Evolutionary conservation across 768 basidiomycete species (phyloP), one percentile per base, ranked within the genome.

Genomic region (Sutorius australiensis): DNA sequence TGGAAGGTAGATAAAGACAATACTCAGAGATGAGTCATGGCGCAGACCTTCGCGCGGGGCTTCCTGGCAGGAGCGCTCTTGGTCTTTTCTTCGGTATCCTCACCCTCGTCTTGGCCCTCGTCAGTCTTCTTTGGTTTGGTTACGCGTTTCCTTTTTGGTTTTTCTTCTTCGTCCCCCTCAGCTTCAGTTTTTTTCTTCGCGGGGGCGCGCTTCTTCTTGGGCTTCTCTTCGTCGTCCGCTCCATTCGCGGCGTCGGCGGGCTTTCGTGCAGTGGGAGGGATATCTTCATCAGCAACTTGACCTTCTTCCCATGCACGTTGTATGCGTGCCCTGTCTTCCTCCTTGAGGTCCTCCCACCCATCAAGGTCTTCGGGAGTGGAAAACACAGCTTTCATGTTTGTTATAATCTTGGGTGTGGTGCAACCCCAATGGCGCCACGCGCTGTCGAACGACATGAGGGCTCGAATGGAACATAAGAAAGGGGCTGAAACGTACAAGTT

Each of bases 361-460:
- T 98, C 94, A 34, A 95, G 73, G 1, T 94, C 91, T 10, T 79
- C 75, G 0, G 82, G 74, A 5, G 75, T 75, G 2, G 76, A 73
- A 56, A 87, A 78, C 3, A 73, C 68, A 12, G 75, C 75, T 72
- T 92, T 88, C 69, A 89, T 75, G 65, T 92, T 94, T 19, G 63
- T 65, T 31, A 95, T 61, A 45, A 93, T 81, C 62, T 79, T 82
- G 17, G 75, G 40, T 0, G 92, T 92, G 7, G 80, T 77, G 65
- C 93, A 95, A 17, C 92, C 92, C 92, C 92, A 95, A 64, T 95
- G 93, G 57, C 91, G 83, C 90, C 90, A 95, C 32, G 77, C 68
- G 64, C 89, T 91, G 12, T 16, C 14, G 43, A 27, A 46, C n/a
- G 32, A 43, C 34, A 37, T 57, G 3, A 24, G 30, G 21, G 30